Evolutionary conservation across 2,329 filamentous ascomycete species (phyloP).

Genomic region (Hypoxylon sp.): DNA sequence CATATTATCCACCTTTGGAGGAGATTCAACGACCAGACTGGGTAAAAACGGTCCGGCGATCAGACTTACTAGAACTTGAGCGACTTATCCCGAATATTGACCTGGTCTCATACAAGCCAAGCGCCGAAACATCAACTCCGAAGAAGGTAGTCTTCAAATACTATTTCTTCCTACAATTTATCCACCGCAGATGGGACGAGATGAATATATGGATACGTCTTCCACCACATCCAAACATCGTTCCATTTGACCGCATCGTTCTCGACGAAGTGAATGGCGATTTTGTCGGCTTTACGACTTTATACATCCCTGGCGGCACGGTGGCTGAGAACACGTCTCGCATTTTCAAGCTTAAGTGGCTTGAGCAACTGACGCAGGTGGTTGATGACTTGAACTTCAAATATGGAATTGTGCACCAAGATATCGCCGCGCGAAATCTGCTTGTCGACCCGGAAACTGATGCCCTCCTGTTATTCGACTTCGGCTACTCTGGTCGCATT

Average conservation of each 20-base stretch:
- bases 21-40: slow-evolving; percentile 41
- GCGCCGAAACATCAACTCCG: slow-evolving; percentile 1
- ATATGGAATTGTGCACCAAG: slow-evolving; percentile 58
- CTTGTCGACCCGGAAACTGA: slow-evolving; percentile 55
- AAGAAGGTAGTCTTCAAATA: slow-evolving; percentile 56
- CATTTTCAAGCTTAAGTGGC: slow-evolving; percentile 56
- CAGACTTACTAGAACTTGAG: slow-evolving; percentile 53
- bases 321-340: slow-evolving; percentile 51
- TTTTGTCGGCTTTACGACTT: slow-evolving; percentile 57
- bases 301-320: slow-evolving; percentile 56
- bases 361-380: slow-evolving; percentile 56
- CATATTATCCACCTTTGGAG: slow-evolving; percentile 47
- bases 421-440: slow-evolving; percentile 58
- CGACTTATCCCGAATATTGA: slow-evolving; percentile 51
- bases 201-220: slow-evolving; percentile 56
- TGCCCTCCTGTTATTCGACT: slow-evolving; percentile 57
- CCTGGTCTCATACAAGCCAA: slow-evolving; percentile 48
- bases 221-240: slow-evolving; percentile 51
- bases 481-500: slow-evolving; percentile 52
- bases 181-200: slow-evolving; percentile 54
- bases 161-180: slow-evolving; percentile 48
- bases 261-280: slow-evolving; percentile 50
- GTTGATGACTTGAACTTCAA: slow-evolving; percentile 58
- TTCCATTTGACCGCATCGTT: slow-evolving; percentile 49
- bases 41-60: slow-evolving; percentile 40